Evolutionary conservation across 768 basidiomycete species (phyloP).

Genomic region (Udeniomyces megalosporus): DNA sequence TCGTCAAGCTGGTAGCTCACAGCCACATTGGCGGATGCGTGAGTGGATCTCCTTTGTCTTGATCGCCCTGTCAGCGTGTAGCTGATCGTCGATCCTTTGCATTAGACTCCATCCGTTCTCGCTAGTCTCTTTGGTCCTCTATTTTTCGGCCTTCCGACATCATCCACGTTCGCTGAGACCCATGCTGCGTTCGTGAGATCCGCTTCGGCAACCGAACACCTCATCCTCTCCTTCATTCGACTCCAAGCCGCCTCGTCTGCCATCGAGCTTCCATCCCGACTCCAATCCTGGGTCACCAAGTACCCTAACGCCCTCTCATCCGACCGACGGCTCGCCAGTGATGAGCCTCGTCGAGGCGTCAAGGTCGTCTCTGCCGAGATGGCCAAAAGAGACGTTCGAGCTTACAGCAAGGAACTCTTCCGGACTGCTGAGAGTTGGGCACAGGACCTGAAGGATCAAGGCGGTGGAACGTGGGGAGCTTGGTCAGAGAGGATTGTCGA

Average conservation of each 20-base stretch:
- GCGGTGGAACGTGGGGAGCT: neutral
- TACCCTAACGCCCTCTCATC: conserved; percentile 66
- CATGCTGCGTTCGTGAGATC: conserved; percentile 62
- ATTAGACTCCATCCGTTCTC: conserved; percentile 10
- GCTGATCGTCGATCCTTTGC: neutral
- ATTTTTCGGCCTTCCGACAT: conserved; percentile 60
- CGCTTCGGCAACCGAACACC: conserved; percentile 76
- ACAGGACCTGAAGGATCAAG: neutral
- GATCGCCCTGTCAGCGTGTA: neutral
- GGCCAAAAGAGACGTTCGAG: conserved; percentile 63
- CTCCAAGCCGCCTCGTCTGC: conserved; percentile 44
- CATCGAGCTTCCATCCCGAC: conserved; percentile 44
- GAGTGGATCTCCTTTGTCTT: neutral
- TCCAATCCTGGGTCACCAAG: conserved; percentile 78
- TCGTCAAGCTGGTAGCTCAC: conserved; percentile 67
- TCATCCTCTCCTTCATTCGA: conserved; percentile 77
- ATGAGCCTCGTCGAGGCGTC: conserved; percentile 54
- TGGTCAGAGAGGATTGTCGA: neutral
- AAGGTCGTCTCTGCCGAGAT: conserved; percentile 60
- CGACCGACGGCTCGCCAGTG: conserved; percentile 35
- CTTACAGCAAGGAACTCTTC: conserved; percentile 76
- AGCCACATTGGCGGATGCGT: conserved; percentile 9
- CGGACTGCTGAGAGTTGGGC: conserved; percentile 34
- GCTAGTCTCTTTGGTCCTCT: conserved; percentile 36
- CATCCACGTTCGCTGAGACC: conserved; percentile 35